Conservation (phyloP, 495 filamentous ascomycete genomes). For the Haplographium delicatum region DNA sequence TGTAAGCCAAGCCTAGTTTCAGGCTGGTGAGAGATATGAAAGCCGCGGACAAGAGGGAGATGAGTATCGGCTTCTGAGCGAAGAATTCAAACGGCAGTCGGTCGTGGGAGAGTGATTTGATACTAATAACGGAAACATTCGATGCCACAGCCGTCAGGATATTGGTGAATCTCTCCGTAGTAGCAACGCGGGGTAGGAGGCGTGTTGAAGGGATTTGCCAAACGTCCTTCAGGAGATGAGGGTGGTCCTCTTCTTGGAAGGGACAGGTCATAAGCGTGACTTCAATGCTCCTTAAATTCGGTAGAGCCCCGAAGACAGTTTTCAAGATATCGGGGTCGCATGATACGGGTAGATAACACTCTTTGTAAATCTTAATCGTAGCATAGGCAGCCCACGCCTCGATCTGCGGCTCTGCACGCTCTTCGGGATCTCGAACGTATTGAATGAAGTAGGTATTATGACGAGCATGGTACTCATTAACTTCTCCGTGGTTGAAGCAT, state of each 20-base stretch:
- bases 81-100: conserved; percentile 23
- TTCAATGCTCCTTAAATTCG: conserved; percentile 9
- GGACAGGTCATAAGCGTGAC: conserved; percentile 14
- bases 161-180: conserved; percentile 14
- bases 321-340: conserved; percentile 7
- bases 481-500: conserved; percentile 14
- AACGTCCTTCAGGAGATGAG: conserved; percentile 11
- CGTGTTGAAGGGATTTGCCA: conserved; percentile 21
- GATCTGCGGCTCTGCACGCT: background rate
- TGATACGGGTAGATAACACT: conserved; percentile 7
- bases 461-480: conserved; percentile 23
- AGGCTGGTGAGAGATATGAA: conserved; percentile 10
- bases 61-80: conserved; percentile 8
- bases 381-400: conserved; percentile 9
- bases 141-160: conserved; percentile 7
- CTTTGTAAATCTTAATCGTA: conserved; percentile 1
- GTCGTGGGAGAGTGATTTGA: conserved; percentile 16
- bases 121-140: background rate
- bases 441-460: conserved; percentile 21
- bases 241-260: conserved; percentile 9
- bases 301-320: background rate
- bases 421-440: conserved; percentile 14
- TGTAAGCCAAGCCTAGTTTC: conserved; percentile 13
- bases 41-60: conserved; percentile 1
- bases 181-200: conserved; percentile 13